Conservation (phyloP, 768 basidiomycete genomes). For the Lactifluus pinguis region DNA sequence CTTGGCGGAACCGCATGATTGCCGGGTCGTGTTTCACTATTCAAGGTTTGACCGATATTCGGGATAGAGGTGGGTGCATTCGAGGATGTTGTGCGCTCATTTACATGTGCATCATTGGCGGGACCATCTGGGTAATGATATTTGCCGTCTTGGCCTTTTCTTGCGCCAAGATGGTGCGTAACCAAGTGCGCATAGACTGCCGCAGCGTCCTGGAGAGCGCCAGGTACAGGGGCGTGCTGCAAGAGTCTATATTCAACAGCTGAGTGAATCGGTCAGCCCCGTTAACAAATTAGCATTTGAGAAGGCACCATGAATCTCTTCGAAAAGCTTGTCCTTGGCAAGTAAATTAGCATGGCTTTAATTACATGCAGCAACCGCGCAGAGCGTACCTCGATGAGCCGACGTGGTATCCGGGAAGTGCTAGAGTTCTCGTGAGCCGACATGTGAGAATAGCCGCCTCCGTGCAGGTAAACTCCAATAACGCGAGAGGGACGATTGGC, state of each 20-base stretch:
- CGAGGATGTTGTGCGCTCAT: background rate
- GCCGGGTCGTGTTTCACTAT: background rate
- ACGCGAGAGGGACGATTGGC: constrained; percentile 25
- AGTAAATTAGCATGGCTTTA: background rate
- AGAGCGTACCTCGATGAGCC: constrained; percentile 33
- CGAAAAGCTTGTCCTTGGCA: constrained; percentile 26
- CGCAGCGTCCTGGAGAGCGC: constrained; percentile 43
- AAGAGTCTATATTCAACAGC: constrained; percentile 45
- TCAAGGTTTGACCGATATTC: background rate
- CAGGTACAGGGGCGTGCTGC: constrained; percentile 46
- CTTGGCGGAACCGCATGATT: background rate
- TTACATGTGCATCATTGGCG: constrained; percentile 10
- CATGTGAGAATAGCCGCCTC: constrained; percentile 51
- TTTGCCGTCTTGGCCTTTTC: constrained; percentile 20
- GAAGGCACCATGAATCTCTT: constrained; percentile 27
- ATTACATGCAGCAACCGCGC: background rate
- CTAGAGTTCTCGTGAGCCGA: constrained; percentile 42
- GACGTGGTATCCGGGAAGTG: constrained; percentile 41
- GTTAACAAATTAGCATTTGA: background rate
- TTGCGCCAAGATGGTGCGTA: constrained; percentile 20
- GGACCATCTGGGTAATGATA: constrained; percentile 19
- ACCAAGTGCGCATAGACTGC: constrained; percentile 43
- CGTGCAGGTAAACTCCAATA: constrained; percentile 45
- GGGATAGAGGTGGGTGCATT: background rate
- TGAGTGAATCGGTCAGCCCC: background rate